These are phyloP conservation scores for Pistacia atlantica DNA, from an alignment of 345 rosid genomes.

Conservation along the genomic window DNA sequence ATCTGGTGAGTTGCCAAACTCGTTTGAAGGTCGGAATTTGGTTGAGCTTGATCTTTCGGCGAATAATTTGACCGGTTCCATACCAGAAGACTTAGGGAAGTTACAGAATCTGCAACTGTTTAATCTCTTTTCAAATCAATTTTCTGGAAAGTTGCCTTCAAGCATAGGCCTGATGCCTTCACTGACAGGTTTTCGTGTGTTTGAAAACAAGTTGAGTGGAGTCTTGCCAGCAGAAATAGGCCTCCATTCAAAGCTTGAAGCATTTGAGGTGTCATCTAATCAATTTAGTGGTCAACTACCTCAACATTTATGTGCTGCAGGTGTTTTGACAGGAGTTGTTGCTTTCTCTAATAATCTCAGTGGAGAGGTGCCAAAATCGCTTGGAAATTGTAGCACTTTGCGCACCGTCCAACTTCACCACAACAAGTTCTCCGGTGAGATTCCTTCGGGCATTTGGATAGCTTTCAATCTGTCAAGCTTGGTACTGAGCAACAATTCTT, in stretches of 20 bases:
- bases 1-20: constrained; percentile 58
- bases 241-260: constrained; percentile 54
- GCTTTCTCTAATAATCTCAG: constrained; percentile 62
- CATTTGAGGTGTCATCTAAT: constrained; percentile 64
- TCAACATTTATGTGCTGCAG: constrained; percentile 62
- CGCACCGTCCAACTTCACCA: constrained; percentile 57
- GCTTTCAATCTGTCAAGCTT: constrained; percentile 48
- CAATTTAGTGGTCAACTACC: constrained; percentile 70
- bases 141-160: constrained; percentile 64
- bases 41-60: constrained; percentile 50
- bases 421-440: constrained; percentile 76
- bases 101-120: constrained; percentile 44
- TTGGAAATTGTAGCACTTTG: constrained; percentile 61
- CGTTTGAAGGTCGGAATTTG: constrained; percentile 44
- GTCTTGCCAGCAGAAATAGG: constrained; percentile 72
- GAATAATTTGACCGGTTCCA: constrained; percentile 64
- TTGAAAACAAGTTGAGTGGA: constrained; percentile 68
- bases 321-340: constrained; percentile 60
- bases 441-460: constrained; percentile 76
- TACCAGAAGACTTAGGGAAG: constrained; percentile 63
- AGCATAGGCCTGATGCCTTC: constrained; percentile 42
- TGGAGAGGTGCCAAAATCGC: constrained; percentile 66
- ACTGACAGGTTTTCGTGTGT: constrained; percentile 43
- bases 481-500: constrained; percentile 58
- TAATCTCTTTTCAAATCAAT: constrained; percentile 42